Evolutionary conservation across 169 alveolate species (phyloP), one percentile per base, ranked within the genome.

Genomic region (Eimeria sp.): DNA sequence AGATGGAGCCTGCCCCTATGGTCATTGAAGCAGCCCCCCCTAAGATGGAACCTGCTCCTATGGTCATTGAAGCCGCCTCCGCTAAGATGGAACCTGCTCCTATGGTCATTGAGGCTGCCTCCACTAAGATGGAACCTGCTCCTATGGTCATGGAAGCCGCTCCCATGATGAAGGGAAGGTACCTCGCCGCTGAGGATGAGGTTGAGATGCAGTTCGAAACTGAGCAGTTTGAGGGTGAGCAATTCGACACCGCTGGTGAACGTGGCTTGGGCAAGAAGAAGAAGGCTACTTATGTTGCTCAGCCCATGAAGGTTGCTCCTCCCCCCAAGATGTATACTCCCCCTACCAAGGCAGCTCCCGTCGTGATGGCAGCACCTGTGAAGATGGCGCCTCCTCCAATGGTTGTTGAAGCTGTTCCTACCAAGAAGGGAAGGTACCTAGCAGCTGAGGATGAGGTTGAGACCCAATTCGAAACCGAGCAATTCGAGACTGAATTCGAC

Each of bases 201-300:
- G 60, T n/a, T 43, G 85, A 74, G 58, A 23, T 74, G 85, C 52
- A 74, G 30, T 33, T 33, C 56, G 83, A 74, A 23, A 16, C 58
- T 2, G 83, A 74, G 54, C 49, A 33, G 27, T 37, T 72, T 37
- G 88, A 78, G 68, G 27, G 25, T 49, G 90, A 49, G 71, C 46
- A 25, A n/a, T 25, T 2, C n/a, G 89, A 49, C 20, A 52, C 46
- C 37, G 89, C 89, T 6, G 33, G 52, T n/a, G 74, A 56, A 56
- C 90, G 90, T 37, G 77, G 90, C 30, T n/a, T 83, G 23, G 90
- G 90, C 49, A 83, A 83, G 90, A 52, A n/a, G 82, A 43, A 77
- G 88, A 77, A 4, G 46, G 23, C 10, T 20, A n/a, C n/a, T 37
- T 76, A 76, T 43, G 72, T 46, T 8, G 11, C 33, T n/a, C 72